Percentiles rank a stretch among this genome's conserved stretches.
Conservation (phyloP, 2,329 filamentous ascomycete species). For the Clarireedia hainanense region DNA sequence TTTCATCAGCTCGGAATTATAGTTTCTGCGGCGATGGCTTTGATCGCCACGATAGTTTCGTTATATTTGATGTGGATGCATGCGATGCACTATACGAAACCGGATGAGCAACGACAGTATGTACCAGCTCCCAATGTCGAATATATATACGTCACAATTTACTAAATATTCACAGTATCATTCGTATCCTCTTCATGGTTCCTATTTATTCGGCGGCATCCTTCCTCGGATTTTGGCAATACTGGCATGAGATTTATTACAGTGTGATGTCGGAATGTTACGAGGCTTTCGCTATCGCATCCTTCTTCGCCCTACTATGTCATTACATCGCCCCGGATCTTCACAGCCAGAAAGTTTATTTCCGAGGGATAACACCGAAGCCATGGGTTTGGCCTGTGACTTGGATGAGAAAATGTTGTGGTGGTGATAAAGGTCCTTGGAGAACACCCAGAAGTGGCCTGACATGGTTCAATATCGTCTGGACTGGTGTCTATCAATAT, state of each 20-base stretch:
- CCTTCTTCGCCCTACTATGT: constrained; percentile 78
- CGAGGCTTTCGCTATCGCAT: constrained; percentile 80
- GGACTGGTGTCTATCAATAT: constrained; percentile 79
- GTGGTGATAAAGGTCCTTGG: constrained; percentile 61
- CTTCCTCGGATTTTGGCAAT: constrained; percentile 66
- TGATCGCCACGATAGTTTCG: constrained; percentile 45
- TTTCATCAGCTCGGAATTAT: constrained; percentile 49
- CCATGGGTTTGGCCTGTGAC: constrained; percentile 68
- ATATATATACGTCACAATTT: background rate
- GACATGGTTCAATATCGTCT: constrained; percentile 87
- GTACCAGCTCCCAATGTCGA: background rate
- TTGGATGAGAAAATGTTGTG: constrained; percentile 63
- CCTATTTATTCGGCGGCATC: constrained; percentile 71
- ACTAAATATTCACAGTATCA: constrained; percentile 49
- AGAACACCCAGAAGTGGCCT: constrained; percentile 71
- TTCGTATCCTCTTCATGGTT: constrained; percentile 83
- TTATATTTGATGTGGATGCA: constrained; percentile 52
- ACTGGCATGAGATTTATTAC: constrained; percentile 73
- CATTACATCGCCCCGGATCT: constrained; percentile 71
- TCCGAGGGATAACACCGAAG: constrained; percentile 58
- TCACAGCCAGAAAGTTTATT: constrained; percentile 76
- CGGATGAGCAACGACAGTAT: constrained; percentile 50
- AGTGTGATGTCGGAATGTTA: constrained; percentile 77
- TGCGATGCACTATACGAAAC: constrained; percentile 52
- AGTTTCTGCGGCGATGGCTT: constrained; percentile 40